Evolutionary conservation across 768 basidiomycete genomes (phyloP), one percentile per base, ranked within the genome.

Genomic region (Gymnopilus dilepis): DNA sequence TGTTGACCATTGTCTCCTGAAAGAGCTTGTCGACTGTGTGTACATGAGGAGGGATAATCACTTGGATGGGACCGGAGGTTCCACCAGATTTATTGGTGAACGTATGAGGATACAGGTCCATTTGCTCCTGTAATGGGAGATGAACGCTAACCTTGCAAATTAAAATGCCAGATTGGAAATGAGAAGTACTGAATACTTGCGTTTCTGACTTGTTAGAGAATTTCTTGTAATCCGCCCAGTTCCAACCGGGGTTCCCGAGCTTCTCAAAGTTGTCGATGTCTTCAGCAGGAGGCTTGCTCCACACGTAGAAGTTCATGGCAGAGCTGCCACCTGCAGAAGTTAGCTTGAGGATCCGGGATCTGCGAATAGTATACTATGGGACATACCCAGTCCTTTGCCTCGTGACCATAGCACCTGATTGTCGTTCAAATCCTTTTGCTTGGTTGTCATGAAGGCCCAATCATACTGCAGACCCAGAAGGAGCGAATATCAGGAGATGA

Each of bases 221-320:
- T 57, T 77, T 75, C 17, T 72, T 60, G 53, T 76, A 80, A 21
- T 78, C 74, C 0, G 74, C 69, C 82, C 82, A 86, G 63, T 83
- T 84, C 84, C 84, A 86, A 4, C 84, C 84, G 0, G 76, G 75
- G 60, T 85, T 85, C 6, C 84, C 85, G 12, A 86, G 72, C 56
- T 74, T 73, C 64, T 85, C 84, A 52, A 80, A 72, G 6, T 73
- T 74, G 52, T 76, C 71, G 30, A 74, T 60, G 43, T 75, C 75
- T 7, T 43, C 56, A 22, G 68, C 70, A 19, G 73, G 75, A 11
- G 77, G 75, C 54, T 75, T 71, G 31, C 66, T 65, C 78, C 78
- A 77, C 17, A 63, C 66, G 34, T 73, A 69, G 62, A 82, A 80
- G 65, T 85, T 86, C 41, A 82, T 74, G 6, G 65, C 67, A 0